Evolutionary conservation across 495 filamentous ascomycete genomes (phyloP).

Genomic region (Hypomontagnella submonticulosa): DNA sequence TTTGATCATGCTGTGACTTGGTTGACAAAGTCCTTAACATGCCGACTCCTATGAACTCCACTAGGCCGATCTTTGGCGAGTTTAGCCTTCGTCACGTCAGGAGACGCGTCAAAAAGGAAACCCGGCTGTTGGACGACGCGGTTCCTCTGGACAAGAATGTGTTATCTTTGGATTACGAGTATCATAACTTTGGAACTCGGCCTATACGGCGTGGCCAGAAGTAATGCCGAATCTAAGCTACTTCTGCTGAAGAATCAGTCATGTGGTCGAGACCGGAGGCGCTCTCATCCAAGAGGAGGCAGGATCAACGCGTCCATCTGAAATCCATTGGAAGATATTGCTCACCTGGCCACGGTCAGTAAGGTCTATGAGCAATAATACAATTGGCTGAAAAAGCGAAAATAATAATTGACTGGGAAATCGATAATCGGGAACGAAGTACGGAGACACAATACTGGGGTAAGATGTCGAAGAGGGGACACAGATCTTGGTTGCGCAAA

Average conservation of each 20-base stretch:
- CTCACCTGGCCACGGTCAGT: slow-evolving; percentile 28
- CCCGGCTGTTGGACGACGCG: slow-evolving; percentile 18
- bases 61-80: slow-evolving; percentile 34
- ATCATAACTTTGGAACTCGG: slow-evolving; percentile 7
- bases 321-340: slow-evolving; percentile 18
- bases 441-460: slow-evolving; percentile 27
- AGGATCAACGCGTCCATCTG: slow-evolving; percentile 27
- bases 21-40: slow-evolving; percentile 5
- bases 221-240: slow-evolving; percentile 43
- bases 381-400: slow-evolving; percentile 34
- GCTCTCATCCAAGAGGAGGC: slow-evolving; percentile 25
- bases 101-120: slow-evolving; percentile 23
- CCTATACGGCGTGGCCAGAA: slow-evolving; percentile 16
- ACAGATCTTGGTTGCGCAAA: slow-evolving; percentile 22
- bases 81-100: slow-evolving; percentile 25
- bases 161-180: slow-evolving; percentile 2
- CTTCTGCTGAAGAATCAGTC: slow-evolving; percentile 26
- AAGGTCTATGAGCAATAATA: slow-evolving; percentile 20
- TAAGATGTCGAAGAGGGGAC: background rate
- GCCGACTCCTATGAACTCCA: slow-evolving; percentile 12
- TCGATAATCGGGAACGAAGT: slow-evolving; percentile 35
- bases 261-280: slow-evolving; percentile 28
- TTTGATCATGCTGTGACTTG: slow-evolving; percentile 11
- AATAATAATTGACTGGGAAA: slow-evolving; percentile 4
- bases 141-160: slow-evolving; percentile 9